Base-by-base conservation (phyloP, 108 stramenopile genomes). In the Seminavis robusta region DNA sequence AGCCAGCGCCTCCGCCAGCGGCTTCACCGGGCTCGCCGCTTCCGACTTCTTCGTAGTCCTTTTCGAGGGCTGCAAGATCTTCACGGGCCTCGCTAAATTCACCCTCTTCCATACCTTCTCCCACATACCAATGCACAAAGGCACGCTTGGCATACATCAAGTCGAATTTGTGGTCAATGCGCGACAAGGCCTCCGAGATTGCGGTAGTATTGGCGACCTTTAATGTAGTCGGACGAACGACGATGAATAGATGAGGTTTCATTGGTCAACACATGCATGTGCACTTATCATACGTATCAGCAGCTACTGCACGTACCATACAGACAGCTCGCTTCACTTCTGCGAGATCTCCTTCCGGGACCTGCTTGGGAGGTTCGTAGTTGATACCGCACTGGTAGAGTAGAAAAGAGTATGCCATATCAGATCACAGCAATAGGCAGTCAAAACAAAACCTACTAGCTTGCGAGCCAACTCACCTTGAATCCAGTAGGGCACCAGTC, bases 101-200 rank as follows among this genome's bases (percentile, higher is more conserved):
- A 58, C 98, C 98, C 68, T 98, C 98, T 77, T 98, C 89, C 98
- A 98, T 99, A 79, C 98, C 97, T 76, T 98, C 98, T 38, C 98
- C 97, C 59, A 99, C 98, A 63, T 98, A 99, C 98, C 98, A 99
- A 85, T 99, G 96, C 47, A 99, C 97, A 65, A 99, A 99, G 59
- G 98, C 97, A 80, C 98, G 97, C 95, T 99, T 99, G 88, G 96
- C 95, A 71, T 99, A 99, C 98, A 99, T 99, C 49, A 98, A 91
- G 77, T 99, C 98, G 84, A 99, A 99, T 93, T 99, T 91, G 94
- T 98, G 97, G 65, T 99, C 97, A 56, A 99, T 98, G 74, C 97
- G 94, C 17, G 86, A 87, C 26, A 97, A 80, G 19, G 95, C 96
- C 81, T 97, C 98, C 44, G 94, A 96, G 71, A 98, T 97, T 64